A percentile compares a stretch with the other conserved stretches of the same genome.
phyloP scores from a whole-genome alignment of 352 stramenopile genomes.

The Phytophthora chlamydospora region DNA sequence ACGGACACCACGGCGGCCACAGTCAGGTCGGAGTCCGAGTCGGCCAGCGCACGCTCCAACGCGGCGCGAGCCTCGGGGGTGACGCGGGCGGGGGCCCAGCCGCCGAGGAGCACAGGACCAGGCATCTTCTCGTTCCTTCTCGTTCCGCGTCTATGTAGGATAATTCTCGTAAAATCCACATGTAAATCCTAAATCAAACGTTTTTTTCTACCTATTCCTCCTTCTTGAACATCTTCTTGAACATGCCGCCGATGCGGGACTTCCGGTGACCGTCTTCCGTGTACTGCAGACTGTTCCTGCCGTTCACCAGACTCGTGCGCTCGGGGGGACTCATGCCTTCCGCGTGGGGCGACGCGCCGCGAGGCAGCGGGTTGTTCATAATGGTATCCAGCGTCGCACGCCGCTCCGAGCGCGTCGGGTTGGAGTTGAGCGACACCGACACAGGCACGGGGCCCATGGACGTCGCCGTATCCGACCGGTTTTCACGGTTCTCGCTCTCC shows the following conservation, averaged over 20 bases:
- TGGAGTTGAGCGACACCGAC: slow-evolving; percentile 48
- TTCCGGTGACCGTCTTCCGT: slow-evolving; percentile 73
- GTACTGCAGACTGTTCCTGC: slow-evolving; percentile 54
- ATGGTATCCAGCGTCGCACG: slow-evolving; percentile 54
- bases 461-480: slow-evolving; percentile 68
- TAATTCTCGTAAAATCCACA: slow-evolving; percentile 13
- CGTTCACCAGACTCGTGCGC: slow-evolving; percentile 34
- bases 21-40: slow-evolving; percentile 23
- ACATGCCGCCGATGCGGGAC: slow-evolving; percentile 84
- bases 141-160: slow-evolving; percentile 1
- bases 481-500: slow-evolving; percentile 39
- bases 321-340: slow-evolving; percentile 39
- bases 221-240: slow-evolving; percentile 93
- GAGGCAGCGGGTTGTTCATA: slow-evolving; percentile 52
- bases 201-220: slow-evolving; percentile 44
- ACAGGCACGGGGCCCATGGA: slow-evolving; percentile 68
- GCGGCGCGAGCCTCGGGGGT: slow-evolving; percentile 30
- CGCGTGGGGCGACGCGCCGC: slow-evolving; percentile 28
- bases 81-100: slow-evolving; percentile 24
- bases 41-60: slow-evolving; percentile 29
- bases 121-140: slow-evolving; percentile 25
- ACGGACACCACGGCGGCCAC: slow-evolving; percentile 37
- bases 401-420: slow-evolving; percentile 36
- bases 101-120: slow-evolving; percentile 27
- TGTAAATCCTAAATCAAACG: slow-evolving; percentile 30